Evolutionary conservation across 2,329 filamentous ascomycete genomes (phyloP).

Genomic region (Pyricularia sp.): DNA sequence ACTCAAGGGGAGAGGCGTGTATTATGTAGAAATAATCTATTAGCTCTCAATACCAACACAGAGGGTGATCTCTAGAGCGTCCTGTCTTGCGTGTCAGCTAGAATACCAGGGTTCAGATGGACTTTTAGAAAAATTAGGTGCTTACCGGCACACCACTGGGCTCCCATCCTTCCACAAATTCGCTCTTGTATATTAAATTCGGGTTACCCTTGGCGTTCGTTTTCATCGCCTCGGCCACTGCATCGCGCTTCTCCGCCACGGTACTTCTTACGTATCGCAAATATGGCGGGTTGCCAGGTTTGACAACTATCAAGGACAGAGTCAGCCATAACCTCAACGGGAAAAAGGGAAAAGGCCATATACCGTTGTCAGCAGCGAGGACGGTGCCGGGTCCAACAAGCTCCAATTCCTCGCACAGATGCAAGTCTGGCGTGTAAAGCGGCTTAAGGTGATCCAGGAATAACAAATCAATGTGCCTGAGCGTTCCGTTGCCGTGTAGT

Average conservation of each 20-base stretch:
- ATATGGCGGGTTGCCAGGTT: conserved; percentile 62
- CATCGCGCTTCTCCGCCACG: conserved; percentile 50
- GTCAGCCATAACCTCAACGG: not conserved
- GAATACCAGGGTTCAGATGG: not conserved
- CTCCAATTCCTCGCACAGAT: conserved; percentile 63
- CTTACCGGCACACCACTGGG: conserved; percentile 51
- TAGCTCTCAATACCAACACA: not conserved
- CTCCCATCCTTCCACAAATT: conserved; percentile 55
- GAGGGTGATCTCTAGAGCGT: not conserved
- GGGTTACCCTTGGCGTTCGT: conserved; percentile 44
- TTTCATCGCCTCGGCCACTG: conserved; percentile 19
- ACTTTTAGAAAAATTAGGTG: not conserved
- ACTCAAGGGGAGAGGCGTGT: too few species aligned
- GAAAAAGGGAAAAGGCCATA: conserved; percentile 3
- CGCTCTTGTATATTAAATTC: conserved; percentile 55
- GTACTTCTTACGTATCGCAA: conserved; percentile 60
- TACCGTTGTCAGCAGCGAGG: conserved; percentile 56
- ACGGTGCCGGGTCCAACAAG: conserved; percentile 55
- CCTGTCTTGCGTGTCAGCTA: not conserved
- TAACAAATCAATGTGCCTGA: conserved; percentile 58
- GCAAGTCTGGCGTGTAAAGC: conserved; percentile 64
- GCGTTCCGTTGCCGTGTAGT: conserved; percentile 40
- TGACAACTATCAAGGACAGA: conserved; percentile 36
- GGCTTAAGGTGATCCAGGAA: conserved; percentile 80
- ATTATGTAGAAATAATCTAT: too few species aligned